Percentiles rank a stretch among this genome's conserved stretches.
Conservation (phyloP, 352 stramenopile species). For the Phytopythium oedochilum region DNA sequence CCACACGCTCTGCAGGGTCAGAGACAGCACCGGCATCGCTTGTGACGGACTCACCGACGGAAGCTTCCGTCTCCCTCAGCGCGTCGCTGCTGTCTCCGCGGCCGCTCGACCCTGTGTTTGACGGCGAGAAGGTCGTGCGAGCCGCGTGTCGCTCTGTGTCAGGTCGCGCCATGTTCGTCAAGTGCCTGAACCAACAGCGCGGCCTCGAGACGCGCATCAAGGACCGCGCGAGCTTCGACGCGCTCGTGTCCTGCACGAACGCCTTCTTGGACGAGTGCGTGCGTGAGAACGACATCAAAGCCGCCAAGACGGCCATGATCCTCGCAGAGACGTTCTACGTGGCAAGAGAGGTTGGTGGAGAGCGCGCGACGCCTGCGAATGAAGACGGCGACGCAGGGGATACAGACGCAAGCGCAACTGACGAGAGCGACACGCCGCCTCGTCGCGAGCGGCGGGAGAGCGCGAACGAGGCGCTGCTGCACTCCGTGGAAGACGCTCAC, state of each 20-base stretch:
- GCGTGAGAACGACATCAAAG: slow-evolving; percentile 75
- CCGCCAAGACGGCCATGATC: slow-evolving; percentile 86
- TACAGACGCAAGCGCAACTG: too few species aligned
- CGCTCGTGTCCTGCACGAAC: slow-evolving; percentile 61
- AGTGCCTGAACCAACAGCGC: slow-evolving; percentile 76
- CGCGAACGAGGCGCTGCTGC: slow-evolving; percentile 26
- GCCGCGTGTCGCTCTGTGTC: slow-evolving; percentile 28
- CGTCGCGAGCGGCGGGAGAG: not conserved
- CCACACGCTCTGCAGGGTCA: not conserved
- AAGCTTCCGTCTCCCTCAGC: not conserved
- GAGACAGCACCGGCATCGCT: not conserved
- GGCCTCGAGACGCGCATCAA: slow-evolving; percentile 75
- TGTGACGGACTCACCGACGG: not conserved
- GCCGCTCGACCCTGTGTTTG: slow-evolving; percentile 1
- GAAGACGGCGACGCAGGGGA: not conserved
- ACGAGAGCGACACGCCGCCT: not conserved
- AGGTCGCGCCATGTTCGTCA: slow-evolving; percentile 71
- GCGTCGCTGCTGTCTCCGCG: not conserved
- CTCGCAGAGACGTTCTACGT: slow-evolving; percentile 81
- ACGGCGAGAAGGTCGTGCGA: slow-evolving; percentile 13
- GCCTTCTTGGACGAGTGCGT: slow-evolving; percentile 73
- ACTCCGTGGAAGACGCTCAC: slow-evolving; percentile 24
- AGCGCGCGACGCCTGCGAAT: not conserved
- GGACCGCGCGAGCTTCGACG: slow-evolving; percentile 50
- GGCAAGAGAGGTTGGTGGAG: slow-evolving; percentile 3